Base-by-base conservation (phyloP, 768 basidiomycete genomes). In the Hygrophorus russula region DNA sequence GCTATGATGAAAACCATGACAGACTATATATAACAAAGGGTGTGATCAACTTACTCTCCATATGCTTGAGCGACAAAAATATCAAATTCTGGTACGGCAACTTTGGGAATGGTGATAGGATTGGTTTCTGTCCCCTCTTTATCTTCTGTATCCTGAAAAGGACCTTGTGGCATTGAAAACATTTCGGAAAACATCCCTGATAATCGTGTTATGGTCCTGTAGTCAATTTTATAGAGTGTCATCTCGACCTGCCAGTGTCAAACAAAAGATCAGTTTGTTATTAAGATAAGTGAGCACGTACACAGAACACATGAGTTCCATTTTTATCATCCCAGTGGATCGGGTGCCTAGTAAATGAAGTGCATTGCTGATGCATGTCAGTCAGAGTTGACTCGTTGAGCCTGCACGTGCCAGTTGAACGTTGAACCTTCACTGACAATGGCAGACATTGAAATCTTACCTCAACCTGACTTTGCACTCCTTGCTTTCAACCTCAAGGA, bases 51-150 rank as follows among this genome's bases (percentile, higher is more conserved):
- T 17, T 14, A 43, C 42, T 13, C 12, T 43, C 42, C 42, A 33
- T 34, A 35, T 13, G 42, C 42, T 14, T 43, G 42, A 5, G 32
- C 34, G 13, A 43, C 42, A 43, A 43, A 43, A 1, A 43, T 11
- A 27, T 43, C 42, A 19, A 43, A 43, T 27, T 34, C 32, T 10
- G 5, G 10, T 20, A 27, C 42, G 11, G 30, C 2, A 18, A 31
- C 42, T 10, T 24, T 20, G 4, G 11, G 42, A 12, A 43, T 33
- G 11, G n/a, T 11, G 13, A 43, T 43, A 4, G 32, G 42, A 19
- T 15, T 2, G 8, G 30, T 34, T 35, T 42, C 42, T 12, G 42
- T 33, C 20, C 39, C 39, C 18, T n/a, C n/a, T n/a, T n/a, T n/a
- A n/a, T n/a, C n/a, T n/a, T n/a, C n/a, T n/a, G n/a, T n/a, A n/a